Percentiles rank a stretch among this genome's conserved stretches.
phyloP scores from a whole-genome alignment of 2,329 filamentous ascomycete genomes.

The Penicillium oxalicum region DNA sequence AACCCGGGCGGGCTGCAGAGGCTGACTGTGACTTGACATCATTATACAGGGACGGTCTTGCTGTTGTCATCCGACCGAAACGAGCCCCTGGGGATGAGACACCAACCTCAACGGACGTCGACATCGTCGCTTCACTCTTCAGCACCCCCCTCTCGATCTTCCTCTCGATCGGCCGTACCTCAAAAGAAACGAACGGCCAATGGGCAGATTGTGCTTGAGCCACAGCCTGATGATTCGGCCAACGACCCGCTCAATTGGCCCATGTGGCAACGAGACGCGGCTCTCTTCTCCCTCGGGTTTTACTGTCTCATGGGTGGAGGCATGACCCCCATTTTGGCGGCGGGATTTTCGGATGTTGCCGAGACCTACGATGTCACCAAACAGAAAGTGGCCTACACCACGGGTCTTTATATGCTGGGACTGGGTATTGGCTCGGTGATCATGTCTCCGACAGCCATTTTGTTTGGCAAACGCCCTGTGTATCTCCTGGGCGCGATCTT shows the following conservation, averaged over 20 bases:
- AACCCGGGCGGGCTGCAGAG: no score
- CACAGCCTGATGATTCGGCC: slow-evolving; percentile 81
- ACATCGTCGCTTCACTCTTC: slow-evolving; percentile 49
- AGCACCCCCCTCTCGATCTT: slow-evolving; percentile 36
- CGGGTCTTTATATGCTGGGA: slow-evolving; percentile 90
- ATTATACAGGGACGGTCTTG: slow-evolving; percentile 51
- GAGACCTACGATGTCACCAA: slow-evolving; percentile 59
- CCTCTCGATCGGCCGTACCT: slow-evolving; percentile 28
- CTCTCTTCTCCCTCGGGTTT: slow-evolving; percentile 75
- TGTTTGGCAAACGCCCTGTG: slow-evolving; percentile 85
- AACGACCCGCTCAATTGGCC: slow-evolving; percentile 96
- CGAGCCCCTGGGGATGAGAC: slow-evolving; percentile 55
- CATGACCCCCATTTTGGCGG: slow-evolving; percentile 83
- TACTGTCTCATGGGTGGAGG: slow-evolving; percentile 92
- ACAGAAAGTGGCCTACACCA: slow-evolving; percentile 74
- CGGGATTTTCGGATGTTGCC: slow-evolving; percentile 80
- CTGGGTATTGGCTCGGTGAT: slow-evolving; percentile 78
- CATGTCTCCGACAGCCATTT: slow-evolving; percentile 81
- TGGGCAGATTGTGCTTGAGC: slow-evolving; percentile 78
- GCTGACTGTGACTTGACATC: slow-evolving; percentile 2
- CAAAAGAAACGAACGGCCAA: slow-evolving; percentile 70
- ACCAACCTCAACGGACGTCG: slow-evolving; percentile 57
- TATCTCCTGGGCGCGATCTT: slow-evolving; percentile 72
- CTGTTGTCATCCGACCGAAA: slow-evolving; percentile 57
- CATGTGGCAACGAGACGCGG: slow-evolving; percentile 69